Evolutionary conservation across 371 early-diverging fungal genomes (phyloP), one percentile per base, ranked within the genome.

Genomic region (Antonospora locustae): DNA sequence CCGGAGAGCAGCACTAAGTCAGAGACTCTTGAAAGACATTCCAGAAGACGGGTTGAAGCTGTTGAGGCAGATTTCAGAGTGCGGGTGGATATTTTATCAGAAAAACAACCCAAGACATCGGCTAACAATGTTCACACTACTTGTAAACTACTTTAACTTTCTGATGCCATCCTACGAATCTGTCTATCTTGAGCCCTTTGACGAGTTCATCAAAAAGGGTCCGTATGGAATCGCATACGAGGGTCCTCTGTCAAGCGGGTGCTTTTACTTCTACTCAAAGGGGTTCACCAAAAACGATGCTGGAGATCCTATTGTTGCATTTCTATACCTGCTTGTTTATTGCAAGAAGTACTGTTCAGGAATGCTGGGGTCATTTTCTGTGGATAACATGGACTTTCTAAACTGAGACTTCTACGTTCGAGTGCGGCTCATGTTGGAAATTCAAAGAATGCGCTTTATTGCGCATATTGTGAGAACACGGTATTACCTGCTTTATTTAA

Each of bases 401-500:
- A 34, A 34, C n/a, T n/a, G n/a, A n/a, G n/a, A n/a, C n/a, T n/a
- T n/a, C n/a, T n/a, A n/a, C n/a, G n/a, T n/a, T n/a, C n/a, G n/a
- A n/a, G n/a, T n/a, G n/a, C n/a, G n/a, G n/a, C n/a, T n/a, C n/a
- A n/a, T n/a, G n/a, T n/a, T n/a, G n/a, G n/a, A n/a, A n/a, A n/a
- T n/a, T n/a, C n/a, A n/a, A n/a, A n/a, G n/a, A n/a, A n/a, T n/a
- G n/a, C n/a, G n/a, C n/a, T n/a, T n/a, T n/a, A n/a, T n/a, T n/a
- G n/a, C n/a, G n/a, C n/a, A n/a, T n/a, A n/a, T n/a, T 34, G 36
- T 34, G 11, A 11, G 11, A 34, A 11, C n/a, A n/a, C n/a, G 11
- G n/a, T n/a, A 34, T 11, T 43, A 9, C 9, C 16, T 37, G 17
- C 14, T 43, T 11, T 12, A 45, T 55, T 64, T 69, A 76, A 54